A percentile compares a stretch with the other conserved stretches of the same genome.
Conservation (phyloP, 2,329 filamentous ascomycete species). For the Trichoderma arundinaceum region DNA sequence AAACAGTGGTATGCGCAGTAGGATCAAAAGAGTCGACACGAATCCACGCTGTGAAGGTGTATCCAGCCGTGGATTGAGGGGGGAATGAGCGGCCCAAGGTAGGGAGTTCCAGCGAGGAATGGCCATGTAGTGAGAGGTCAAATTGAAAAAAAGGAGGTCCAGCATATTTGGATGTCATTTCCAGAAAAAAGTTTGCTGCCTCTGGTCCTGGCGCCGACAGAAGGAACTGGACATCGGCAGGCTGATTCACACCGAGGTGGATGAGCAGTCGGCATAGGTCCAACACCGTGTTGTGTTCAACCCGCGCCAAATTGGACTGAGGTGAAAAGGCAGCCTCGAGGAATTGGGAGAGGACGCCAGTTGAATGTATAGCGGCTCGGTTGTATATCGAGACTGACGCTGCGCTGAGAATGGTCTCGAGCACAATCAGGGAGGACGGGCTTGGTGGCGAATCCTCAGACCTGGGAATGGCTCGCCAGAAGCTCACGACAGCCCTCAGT, state of each 20-base stretch:
- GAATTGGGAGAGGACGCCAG: conserved; percentile 71
- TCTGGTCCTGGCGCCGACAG: conserved; percentile 57
- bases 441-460: conserved; percentile 51
- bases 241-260: conserved; percentile 74
- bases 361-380: conserved; percentile 71
- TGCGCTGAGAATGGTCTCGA: conserved; percentile 66
- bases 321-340: conserved; percentile 65
- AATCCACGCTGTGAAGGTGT: conserved; percentile 90
- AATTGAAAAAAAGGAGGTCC: conserved; percentile 90
- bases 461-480: conserved; percentile 68
- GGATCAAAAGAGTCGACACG: conserved; percentile 86
- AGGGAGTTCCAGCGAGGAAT: conserved; percentile 86
- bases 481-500: conserved; percentile 64
- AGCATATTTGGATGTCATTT: conserved; percentile 74
- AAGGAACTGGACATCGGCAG: conserved; percentile 84
- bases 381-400: conserved; percentile 70
- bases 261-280: conserved; percentile 73
- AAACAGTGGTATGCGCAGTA: conserved; percentile 88
- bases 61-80: conserved; percentile 77
- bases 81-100: conserved; percentile 87
- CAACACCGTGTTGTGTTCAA: conserved; percentile 65
- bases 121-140: conserved; percentile 85
- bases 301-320: conserved; percentile 56
- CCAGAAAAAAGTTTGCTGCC: conserved; percentile 72
- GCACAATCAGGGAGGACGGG: conserved; percentile 66